These are phyloP conservation scores for Clavaria fumosa DNA, from an alignment of 768 basidiomycete genomes.

Conservation along the genomic window DNA sequence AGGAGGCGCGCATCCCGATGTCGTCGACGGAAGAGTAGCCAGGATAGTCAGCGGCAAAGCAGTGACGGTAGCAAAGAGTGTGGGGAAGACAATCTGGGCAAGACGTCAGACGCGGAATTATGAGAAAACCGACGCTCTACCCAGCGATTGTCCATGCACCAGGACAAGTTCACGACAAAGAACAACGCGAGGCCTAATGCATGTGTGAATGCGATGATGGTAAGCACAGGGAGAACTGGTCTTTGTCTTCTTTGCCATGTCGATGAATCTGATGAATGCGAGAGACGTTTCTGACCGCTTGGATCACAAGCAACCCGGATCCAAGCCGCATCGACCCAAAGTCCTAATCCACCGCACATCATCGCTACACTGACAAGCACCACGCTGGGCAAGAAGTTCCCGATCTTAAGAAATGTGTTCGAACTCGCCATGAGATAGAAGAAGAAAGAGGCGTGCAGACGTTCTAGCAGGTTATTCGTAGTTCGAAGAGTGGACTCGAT, in stretches of 20 bases:
- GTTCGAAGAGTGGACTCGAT: slow-evolving; percentile 82
- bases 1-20: slow-evolving; percentile 21
- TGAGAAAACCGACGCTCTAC: slow-evolving; percentile 20
- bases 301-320: slow-evolving; percentile 10
- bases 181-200: slow-evolving; percentile 38
- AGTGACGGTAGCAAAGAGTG: slow-evolving; percentile 18
- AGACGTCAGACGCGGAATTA: slow-evolving; percentile 3
- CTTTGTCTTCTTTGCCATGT: slow-evolving; percentile 34
- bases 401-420: slow-evolving; percentile 72
- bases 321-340: slow-evolving; percentile 61
- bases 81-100: slow-evolving; percentile 13
- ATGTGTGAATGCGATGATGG: slow-evolving; percentile 44
- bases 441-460: slow-evolving; percentile 95
- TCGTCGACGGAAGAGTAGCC: slow-evolving; percentile 13
- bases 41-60: slow-evolving; percentile 21
- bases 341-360: slow-evolving; percentile 67
- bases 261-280: not conserved
- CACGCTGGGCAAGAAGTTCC: slow-evolving; percentile 77
- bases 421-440: slow-evolving; percentile 69
- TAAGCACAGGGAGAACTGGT: slow-evolving; percentile 37
- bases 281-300: not conserved
- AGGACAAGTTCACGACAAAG: slow-evolving; percentile 26
- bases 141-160: slow-evolving; percentile 25
- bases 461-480: slow-evolving; percentile 86
- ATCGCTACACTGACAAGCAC: slow-evolving; percentile 73